Evolutionary conservation across 257 asterid species (phyloP), one percentile per base, ranked within the genome.

Genomic region (Prunella vulgaris): DNA sequence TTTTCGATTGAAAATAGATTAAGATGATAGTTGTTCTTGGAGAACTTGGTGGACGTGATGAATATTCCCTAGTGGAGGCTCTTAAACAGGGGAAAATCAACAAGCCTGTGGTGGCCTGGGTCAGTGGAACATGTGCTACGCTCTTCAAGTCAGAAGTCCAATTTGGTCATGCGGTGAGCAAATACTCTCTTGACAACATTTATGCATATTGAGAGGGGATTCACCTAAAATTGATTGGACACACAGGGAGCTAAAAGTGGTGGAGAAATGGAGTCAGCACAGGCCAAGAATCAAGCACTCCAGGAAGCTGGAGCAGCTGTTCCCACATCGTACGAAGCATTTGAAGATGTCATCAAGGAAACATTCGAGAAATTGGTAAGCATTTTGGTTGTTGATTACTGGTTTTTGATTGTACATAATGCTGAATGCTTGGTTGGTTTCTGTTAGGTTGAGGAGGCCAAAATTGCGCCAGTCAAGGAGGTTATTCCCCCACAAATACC

Each of bases 81-180:
- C 92, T 93, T 68, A 87, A 88, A 80, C 92, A 88, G 76, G 97
- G 98, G 70, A 93, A 87, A 70, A 93, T 93, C 76, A 88, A 77
- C 84, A 93, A 90, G 79, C 97, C 98, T 46, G 95, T 93, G 61
- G 97, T 85, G 63, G 98, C 97, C 58, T 93, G 98, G 98, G 98
- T 93, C 76, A 93, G 98, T 78, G 98, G 98, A 74, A 93, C 98
- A 49, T 93, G 98, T 58, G 98, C 97, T 25, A 90, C 58, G 44
- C 94, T 93, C 72, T 93, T 93, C 88, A 93, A 90, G 73, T 93
- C 99, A 13, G 97, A 93, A 90, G 97, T 90, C 33, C 99, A 93
- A 79, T 93, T 93, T 72, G 99, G 99, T 76, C 99, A 93, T 69
- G 99, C 97, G 83, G 99, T 93, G 78, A 88, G 96, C 65, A 35